phyloP scores from a whole-genome alignment of 2,329 filamentous ascomycete species.

The Diaporthe helianthi region DNA sequence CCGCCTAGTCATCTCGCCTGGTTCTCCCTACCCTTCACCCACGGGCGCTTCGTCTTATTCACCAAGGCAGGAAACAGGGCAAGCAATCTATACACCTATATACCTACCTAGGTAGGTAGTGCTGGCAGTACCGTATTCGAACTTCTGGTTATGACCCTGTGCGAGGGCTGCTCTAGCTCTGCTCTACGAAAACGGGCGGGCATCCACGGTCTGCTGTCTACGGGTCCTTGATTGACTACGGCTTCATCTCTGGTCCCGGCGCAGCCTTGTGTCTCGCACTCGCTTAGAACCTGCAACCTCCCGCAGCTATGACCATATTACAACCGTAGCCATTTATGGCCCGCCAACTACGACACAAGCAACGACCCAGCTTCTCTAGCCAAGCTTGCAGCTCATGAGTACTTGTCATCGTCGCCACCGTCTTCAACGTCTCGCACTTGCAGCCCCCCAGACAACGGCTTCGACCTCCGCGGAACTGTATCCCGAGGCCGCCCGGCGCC shows the following conservation, averaged over 20 bases:
- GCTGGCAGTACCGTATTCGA: no score
- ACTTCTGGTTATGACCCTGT: no score
- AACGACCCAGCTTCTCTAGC: background rate
- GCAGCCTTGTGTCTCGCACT: background rate
- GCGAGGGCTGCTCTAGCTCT: background rate
- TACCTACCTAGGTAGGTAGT: no score
- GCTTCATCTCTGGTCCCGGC: constrained; percentile 2
- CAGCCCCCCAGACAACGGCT: background rate
- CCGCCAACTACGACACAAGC: constrained; percentile 4
- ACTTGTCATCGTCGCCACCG: background rate
- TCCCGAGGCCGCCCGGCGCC: constrained; percentile 16
- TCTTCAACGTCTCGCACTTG: background rate
- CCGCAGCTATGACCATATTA: constrained; percentile 16
- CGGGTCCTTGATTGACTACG: no score
- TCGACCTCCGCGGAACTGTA: constrained; percentile 1
- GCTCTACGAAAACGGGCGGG: background rate
- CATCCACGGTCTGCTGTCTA: background rate
- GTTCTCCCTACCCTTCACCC: background rate
- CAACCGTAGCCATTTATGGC: background rate
- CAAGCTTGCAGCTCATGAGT: constrained; percentile 14
- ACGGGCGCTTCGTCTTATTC: background rate
- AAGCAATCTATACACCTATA: constrained; percentile 9
- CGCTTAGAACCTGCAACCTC: constrained; percentile 15
- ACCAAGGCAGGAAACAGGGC: background rate
- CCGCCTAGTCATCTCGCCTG: background rate